Evolutionary conservation across 352 stramenopile genomes (phyloP).

Genomic region (Pythium brassicae): DNA sequence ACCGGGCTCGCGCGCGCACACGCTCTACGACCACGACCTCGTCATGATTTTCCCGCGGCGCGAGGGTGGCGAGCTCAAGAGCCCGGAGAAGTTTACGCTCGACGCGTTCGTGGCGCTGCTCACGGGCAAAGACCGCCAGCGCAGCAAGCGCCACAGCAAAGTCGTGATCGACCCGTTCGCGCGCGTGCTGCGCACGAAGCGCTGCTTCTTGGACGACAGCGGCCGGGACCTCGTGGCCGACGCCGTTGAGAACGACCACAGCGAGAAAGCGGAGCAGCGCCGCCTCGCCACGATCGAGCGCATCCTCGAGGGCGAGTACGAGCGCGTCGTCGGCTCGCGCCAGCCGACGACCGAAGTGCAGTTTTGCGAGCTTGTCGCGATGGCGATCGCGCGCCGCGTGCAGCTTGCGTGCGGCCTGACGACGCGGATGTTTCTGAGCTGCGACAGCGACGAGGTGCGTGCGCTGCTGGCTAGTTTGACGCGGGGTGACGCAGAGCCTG

Average conservation of each 20-base stretch:
- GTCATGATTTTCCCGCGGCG: slow-evolving; percentile 79
- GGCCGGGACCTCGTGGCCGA: slow-evolving; percentile 36
- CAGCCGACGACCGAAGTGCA: slow-evolving; percentile 42
- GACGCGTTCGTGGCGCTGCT: slow-evolving; percentile 62
- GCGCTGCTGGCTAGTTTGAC: neutral
- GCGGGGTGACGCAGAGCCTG: neutral
- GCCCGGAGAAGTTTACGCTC: slow-evolving; percentile 59
- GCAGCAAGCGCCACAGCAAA: slow-evolving; percentile 21
- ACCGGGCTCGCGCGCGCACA: slow-evolving; percentile 30
- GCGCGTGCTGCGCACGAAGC: slow-evolving; percentile 56
- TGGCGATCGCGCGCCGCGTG: slow-evolving; percentile 52
- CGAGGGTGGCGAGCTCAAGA: slow-evolving; percentile 59
- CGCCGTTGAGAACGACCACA: slow-evolving; percentile 46
- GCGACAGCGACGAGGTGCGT: slow-evolving; percentile 50
- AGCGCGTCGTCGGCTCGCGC: slow-evolving; percentile 34
- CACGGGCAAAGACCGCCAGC: slow-evolving; percentile 57
- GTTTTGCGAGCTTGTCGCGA: slow-evolving; percentile 73
- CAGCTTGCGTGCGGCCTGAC: slow-evolving; percentile 75
- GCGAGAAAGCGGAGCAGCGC: slow-evolving; percentile 35
- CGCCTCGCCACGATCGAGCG: slow-evolving; percentile 32
- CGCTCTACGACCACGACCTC: slow-evolving; percentile 71
- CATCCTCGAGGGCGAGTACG: slow-evolving; percentile 59
- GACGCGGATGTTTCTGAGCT: slow-evolving; percentile 78
- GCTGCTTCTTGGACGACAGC: slow-evolving; percentile 69
- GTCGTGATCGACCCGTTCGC: slow-evolving; percentile 72